These are phyloP conservation scores for Podila epicladia DNA, from an alignment of 192 early-diverging fungal species.

Conservation along the genomic window DNA sequence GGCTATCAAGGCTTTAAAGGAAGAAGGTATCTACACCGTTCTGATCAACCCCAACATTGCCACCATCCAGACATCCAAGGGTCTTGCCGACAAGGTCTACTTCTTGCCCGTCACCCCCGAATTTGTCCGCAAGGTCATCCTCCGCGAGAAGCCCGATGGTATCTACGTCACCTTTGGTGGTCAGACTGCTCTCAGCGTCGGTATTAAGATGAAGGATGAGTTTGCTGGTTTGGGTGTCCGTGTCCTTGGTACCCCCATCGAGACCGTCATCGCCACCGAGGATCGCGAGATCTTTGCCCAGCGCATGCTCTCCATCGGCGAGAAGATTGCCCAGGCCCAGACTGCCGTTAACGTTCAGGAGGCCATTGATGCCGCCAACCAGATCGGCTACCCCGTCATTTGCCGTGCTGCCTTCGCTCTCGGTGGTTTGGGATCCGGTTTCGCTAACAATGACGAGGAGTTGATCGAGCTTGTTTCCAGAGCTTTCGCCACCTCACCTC, in stretches of 20 bases:
- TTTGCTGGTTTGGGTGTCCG: constrained; percentile 90
- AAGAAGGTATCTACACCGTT: constrained; percentile 97
- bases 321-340: constrained; percentile 90
- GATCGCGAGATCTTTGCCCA: constrained; percentile 95
- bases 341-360: constrained; percentile 87
- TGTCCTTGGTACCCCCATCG: constrained; percentile 95
- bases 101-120: constrained; percentile 96
- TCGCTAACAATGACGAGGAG: constrained; percentile 91
- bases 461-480: constrained; percentile 81
- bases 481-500: constrained; percentile 93
- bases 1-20: constrained; percentile 98
- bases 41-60: constrained; percentile 99
- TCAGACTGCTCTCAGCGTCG: constrained; percentile 97
- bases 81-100: constrained; percentile 97
- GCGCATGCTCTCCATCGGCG: constrained; percentile 83
- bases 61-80: constrained; percentile 98
- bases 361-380: constrained; percentile 84
- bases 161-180: constrained; percentile 99
- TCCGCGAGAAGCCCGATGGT: constrained; percentile 96
- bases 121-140: constrained; percentile 94
- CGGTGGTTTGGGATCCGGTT: constrained; percentile 97
- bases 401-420: constrained; percentile 96
- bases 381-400: constrained; percentile 96
- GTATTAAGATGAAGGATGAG: constrained; percentile 94
- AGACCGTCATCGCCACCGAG: constrained; percentile 96